Evolutionary conservation across 1,284 basidiomycete genomes (phyloP).

Genomic region (Mycena sp.): DNA sequence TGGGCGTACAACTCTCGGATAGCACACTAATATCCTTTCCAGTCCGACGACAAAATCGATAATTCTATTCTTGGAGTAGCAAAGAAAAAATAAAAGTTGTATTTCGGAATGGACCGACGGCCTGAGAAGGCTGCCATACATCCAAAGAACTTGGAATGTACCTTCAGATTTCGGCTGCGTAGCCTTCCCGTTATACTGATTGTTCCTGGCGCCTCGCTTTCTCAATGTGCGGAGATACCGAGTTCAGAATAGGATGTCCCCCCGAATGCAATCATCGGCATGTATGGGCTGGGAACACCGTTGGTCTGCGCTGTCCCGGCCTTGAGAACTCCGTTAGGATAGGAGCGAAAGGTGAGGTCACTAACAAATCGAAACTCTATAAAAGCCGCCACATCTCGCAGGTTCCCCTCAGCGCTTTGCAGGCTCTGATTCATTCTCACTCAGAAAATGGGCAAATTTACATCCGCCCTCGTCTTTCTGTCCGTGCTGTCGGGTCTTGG

Average conservation of each 20-base stretch:
- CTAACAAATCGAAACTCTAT: background rate
- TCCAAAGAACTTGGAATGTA: no score
- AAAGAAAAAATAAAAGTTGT: no score
- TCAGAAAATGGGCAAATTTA: constrained; percentile 7
- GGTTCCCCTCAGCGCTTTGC: constrained; percentile 6
- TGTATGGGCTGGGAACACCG: background rate
- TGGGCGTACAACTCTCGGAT: background rate
- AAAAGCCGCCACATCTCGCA: constrained; percentile 7
- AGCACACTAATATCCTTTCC: no score
- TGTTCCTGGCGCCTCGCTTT: constrained; percentile 5
- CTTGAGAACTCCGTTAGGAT: constrained; percentile 1
- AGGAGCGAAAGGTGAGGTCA: background rate
- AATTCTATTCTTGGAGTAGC: no score
- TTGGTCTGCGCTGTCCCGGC: background rate
- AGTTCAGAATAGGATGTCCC: constrained; percentile 13
- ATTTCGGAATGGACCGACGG: no score
- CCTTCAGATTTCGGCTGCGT: no score
- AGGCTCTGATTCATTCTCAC: no score
- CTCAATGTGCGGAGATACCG: constrained; percentile 16
- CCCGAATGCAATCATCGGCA: constrained; percentile 12
- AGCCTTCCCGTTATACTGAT: background rate
- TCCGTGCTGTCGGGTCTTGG: constrained; percentile 12
- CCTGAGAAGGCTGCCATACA: no score
- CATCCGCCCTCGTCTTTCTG: constrained; percentile 10
- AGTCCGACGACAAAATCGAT: no score